Base-by-base conservation (phyloP, 2,329 filamentous ascomycete genomes). In the Stachybotrys echinatus region DNA sequence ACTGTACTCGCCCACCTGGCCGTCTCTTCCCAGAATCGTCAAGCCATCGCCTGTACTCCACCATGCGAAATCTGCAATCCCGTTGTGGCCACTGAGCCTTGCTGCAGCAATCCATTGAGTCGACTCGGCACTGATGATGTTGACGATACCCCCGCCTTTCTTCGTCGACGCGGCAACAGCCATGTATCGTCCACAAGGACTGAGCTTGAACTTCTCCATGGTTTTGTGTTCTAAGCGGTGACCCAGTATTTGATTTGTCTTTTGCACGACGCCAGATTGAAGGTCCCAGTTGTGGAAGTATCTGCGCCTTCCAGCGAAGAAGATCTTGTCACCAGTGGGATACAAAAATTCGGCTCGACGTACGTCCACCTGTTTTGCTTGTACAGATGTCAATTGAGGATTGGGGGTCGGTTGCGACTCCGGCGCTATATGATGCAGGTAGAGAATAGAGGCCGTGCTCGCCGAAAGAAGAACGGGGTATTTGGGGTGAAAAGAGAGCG, bases 201-300 rank as follows among this genome's bases (percentile, higher is more conserved):
- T 95, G 22, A 95, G 73, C 59, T 87, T 88, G 76, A 99, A 95
- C 23, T 79, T 78, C 68, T 97, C 94, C 90, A 96, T 96, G 39
- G 82, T 87, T 60, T 85, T 87, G 67, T 96, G 92, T 68, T 95
- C 89, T 49, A 88, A 79, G 56, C 85, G 76, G 58, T 91, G 86
- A 54, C 91, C 83, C 63, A 87, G 81, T 52, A 94, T 74, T 64
- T 87, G 77, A 58, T 82, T 84, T 42, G 95, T 81, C 70, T 95
- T 96, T 61, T 92, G 87, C 45, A 99, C 84, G 12, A 77, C 74
- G 42, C 94, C 94, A 0, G 87, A 85, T 42, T 86, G 76, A 21
- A 99, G 79, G 61, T 97, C 86, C 94, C 94, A 99, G 57, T 87
- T 85, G 70, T 97, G 94, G 69, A 97, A 96, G 74, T 91, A 97